A percentile compares a stretch with the other conserved stretches of the same genome.
Evolutionary conservation across 2,329 filamentous ascomycete genomes (phyloP).

Genomic region (Geosmithia morbida): DNA sequence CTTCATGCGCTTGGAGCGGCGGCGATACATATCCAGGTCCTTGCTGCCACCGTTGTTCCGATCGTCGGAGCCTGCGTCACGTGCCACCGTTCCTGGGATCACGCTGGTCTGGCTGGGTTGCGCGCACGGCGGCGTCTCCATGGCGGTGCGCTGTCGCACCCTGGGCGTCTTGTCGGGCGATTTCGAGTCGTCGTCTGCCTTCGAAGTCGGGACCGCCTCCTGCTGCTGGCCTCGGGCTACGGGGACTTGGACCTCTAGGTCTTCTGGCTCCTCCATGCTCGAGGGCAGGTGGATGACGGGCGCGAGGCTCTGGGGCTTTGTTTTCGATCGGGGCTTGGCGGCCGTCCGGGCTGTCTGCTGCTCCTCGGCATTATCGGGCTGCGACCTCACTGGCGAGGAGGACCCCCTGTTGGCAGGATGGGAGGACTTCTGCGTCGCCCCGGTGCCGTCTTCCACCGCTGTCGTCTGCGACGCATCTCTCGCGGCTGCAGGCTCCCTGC

Average conservation of each 20-base stretch:
- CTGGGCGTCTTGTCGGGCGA: not conserved
- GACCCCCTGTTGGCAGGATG: too few relatives aligned
- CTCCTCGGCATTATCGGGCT: too few relatives aligned
- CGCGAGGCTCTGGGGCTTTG: not conserved
- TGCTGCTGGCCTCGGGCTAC: conserved; percentile 13
- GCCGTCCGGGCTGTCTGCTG: not conserved
- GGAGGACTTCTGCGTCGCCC: too few relatives aligned
- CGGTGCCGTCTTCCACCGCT: too few relatives aligned
- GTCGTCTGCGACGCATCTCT: too few relatives aligned
- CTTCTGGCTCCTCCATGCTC: conserved; percentile 15
- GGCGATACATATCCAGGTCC: not conserved
- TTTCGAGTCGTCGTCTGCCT: not conserved
- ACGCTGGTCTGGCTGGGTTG: conserved; percentile 10
- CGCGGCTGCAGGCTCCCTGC: too few relatives aligned
- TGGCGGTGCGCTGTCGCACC: not conserved
- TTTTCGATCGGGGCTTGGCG: not conserved
- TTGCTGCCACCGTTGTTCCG: not conserved
- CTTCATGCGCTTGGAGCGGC: conserved; percentile 1
- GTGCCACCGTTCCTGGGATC: conserved; percentile 7
- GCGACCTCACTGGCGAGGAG: too few relatives aligned
- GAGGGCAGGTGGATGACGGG: conserved; percentile 5
- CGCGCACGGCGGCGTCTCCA: conserved; percentile 17
- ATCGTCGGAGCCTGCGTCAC: conserved; percentile 1
- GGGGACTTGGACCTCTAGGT: conserved; percentile 20
- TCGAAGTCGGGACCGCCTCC: too few relatives aligned